Conservation (phyloP, 2,329 filamentous ascomycete genomes). For the Phialophora verrucosa region DNA sequence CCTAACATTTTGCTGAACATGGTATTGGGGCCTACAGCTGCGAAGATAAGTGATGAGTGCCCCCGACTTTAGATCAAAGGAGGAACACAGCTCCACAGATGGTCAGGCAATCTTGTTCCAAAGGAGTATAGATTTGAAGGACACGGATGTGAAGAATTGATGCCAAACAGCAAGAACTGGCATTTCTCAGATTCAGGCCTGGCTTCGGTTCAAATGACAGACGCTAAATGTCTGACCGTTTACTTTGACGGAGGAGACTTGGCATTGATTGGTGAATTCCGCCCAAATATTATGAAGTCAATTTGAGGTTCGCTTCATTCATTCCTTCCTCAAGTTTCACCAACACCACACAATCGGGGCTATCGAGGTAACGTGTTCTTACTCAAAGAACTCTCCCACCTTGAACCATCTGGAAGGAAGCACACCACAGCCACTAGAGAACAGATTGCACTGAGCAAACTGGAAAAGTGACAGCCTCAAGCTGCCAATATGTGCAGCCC, state of each 20-base stretch:
- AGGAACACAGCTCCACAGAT: neutral
- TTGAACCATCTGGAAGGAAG: neutral
- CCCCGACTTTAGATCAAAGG: neutral
- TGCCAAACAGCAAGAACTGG: no score
- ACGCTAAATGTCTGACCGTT: neutral
- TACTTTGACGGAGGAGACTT: neutral
- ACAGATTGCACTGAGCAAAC: neutral
- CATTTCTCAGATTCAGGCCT: neutral
- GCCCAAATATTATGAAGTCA: neutral
- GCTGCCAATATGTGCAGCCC: no score
- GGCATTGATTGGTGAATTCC: neutral
- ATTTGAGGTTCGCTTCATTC: neutral
- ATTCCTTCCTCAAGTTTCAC: neutral
- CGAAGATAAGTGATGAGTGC: neutral
- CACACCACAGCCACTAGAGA: neutral
- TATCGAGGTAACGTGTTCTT: no score
- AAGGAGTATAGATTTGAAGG: no score
- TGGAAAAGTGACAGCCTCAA: neutral
- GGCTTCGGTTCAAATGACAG: neutral
- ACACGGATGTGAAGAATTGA: no score
- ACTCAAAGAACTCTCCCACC: neutral
- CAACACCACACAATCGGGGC: no score
- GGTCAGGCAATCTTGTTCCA: neutral
- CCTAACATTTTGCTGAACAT: neutral
- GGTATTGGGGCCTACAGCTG: neutral